phyloP scores from a whole-genome alignment of 306 rosid species.

The Citrullus colocynthis region DNA sequence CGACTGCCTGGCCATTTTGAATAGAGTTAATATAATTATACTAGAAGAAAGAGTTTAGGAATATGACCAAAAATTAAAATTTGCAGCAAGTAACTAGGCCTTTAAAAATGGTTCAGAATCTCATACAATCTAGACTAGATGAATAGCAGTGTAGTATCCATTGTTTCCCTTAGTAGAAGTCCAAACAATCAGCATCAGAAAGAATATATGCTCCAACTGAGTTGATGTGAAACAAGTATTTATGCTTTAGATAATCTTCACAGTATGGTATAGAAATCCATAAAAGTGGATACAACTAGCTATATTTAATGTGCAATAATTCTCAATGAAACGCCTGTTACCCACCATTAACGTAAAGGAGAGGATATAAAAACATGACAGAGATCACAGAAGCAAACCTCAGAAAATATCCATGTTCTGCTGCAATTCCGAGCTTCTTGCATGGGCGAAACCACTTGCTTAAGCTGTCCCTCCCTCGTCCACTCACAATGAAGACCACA shows the following conservation, averaged over 20 bases:
- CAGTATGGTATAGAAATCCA: background rate
- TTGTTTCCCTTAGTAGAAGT: background rate
- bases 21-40: background rate
- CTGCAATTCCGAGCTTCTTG: constrained; percentile 64
- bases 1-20: constrained; percentile 35
- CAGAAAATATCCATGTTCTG: constrained; percentile 67
- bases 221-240: background rate
- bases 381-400: constrained; percentile 28
- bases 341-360: background rate
- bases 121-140: background rate
- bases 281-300: background rate
- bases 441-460: constrained; percentile 59
- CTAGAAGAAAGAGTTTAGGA: background rate
- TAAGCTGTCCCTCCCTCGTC: constrained; percentile 58
- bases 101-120: background rate
- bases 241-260: background rate
- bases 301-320: background rate
- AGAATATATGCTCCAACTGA: background rate
- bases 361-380: background rate
- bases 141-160: background rate
- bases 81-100: background rate
- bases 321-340: background rate
- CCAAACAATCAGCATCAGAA: background rate
- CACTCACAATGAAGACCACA: constrained; percentile 72
- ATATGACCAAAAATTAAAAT: background rate